Evolutionary conservation across 805 yeast species (phyloP), one percentile per base, ranked within the genome.

Genomic region (Schwanniomyces occidentalis): DNA sequence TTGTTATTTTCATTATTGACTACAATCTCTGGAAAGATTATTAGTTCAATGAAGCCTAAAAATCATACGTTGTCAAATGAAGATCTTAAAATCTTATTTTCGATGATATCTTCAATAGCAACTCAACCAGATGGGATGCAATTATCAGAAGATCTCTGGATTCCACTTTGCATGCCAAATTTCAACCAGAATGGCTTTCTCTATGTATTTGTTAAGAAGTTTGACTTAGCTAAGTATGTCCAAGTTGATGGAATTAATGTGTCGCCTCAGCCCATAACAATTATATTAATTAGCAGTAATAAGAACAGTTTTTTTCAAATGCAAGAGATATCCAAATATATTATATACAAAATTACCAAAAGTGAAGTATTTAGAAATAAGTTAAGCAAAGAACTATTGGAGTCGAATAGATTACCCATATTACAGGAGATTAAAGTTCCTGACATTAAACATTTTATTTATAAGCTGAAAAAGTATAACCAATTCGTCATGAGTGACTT

Each of bases 131-230:
- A 32, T 3, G 37, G 35, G 17, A 36, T 30, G 6, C 38, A 35
- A 48, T 42, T 74, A 45, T 52, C 69, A 37, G 85, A 85, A 46
- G 96, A 90, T 51, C 76, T 88, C 38, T 93, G 98, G 98, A 76
- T 86, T 8, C 99, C 99, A 0, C 70, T 91, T 0, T 91, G 99
- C 58, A 70, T 91, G 55, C 96, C 98, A 0, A 79, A 85, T 46
- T 91, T 91, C 65, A 91, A 93, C 52, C 65, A 87, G 2, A 80
- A 80, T 44, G 99, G 99, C 7, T 93, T 90, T 50, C 61, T 91
- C 5, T 85, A 93, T 52, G 80, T 88, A 8, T 87, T 84, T 50
- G 84, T 89, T 27, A 80, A 79, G 38, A 49, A 44, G 17, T 50
- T 63, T 22, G 42, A 46, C 14, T 34, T 64, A 9, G 37, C 46